These are phyloP conservation scores for Oryza glumipatula DNA, from an alignment of 176 grass and related monocot species.

Conservation along the genomic window DNA sequence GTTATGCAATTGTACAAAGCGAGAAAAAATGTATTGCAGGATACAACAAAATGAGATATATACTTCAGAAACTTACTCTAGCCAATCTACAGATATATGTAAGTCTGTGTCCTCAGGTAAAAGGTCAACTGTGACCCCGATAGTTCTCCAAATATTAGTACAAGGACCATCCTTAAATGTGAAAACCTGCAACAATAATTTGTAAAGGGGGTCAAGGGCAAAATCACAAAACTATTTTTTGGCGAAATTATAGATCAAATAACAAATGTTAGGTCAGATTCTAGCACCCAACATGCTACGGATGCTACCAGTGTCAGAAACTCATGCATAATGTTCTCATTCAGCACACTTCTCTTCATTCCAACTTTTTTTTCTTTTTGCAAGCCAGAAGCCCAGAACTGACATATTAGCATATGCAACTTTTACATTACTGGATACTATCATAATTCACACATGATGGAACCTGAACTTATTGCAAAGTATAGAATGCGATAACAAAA, in stretches of 20 bases:
- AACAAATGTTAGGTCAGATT: constrained; percentile 19
- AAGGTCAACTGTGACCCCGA: constrained; percentile 59
- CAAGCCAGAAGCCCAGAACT: constrained; percentile 10
- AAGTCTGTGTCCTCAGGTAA: constrained; percentile 41
- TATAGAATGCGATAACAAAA: constrained; percentile 2
- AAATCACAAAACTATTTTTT: neutral
- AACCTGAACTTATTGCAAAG: constrained; percentile 20
- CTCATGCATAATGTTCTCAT: neutral
- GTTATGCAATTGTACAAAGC: constrained; percentile 5
- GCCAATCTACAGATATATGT: constrained; percentile 72
- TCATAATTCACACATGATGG: neutral
- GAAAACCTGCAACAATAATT: constrained; percentile 76
- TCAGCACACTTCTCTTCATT: neutral
- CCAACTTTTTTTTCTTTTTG: neutral
- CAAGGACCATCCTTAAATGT: constrained; percentile 74
- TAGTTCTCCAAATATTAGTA: constrained; percentile 65
- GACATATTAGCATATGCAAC: constrained; percentile 7
- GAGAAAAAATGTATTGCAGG: constrained; percentile 14
- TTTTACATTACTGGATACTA: neutral
- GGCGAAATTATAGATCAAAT: neutral
- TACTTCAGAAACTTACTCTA: constrained; percentile 78
- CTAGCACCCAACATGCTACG: constrained; percentile 4
- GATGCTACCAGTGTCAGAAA: neutral
- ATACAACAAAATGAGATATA: constrained; percentile 41
- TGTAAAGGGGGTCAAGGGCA: constrained; percentile 10